A percentile compares a stretch with the other conserved stretches of the same genome.
These are phyloP conservation scores for Nothophoma quercina DNA, from an alignment of 2,329 filamentous ascomycete genomes.

Conservation along the genomic window DNA sequence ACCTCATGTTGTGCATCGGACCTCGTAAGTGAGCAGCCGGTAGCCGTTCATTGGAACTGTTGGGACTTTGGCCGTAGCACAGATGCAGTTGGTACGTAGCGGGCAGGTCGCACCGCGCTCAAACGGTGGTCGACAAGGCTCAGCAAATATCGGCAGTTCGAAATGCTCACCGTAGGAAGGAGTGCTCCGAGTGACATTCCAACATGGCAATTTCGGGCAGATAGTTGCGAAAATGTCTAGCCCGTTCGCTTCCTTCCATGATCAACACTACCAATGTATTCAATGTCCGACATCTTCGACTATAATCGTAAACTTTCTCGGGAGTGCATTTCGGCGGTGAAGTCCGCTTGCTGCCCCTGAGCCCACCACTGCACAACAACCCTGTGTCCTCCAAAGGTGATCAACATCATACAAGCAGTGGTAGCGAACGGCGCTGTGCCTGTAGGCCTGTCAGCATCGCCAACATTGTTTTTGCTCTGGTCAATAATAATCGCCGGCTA, in stretches of 20 bases:
- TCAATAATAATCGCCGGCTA: slow-evolving; percentile 2
- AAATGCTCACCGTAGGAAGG: neutral
- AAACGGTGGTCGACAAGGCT: slow-evolving; percentile 15
- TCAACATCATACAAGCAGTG: slow-evolving; percentile 11
- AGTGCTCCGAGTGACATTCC: slow-evolving; percentile 19
- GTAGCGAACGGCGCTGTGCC: slow-evolving; percentile 7
- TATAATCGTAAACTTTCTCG: slow-evolving; percentile 1
- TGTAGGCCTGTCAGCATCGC: neutral
- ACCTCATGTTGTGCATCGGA: slow-evolving; percentile 31
- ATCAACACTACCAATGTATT: slow-evolving; percentile 10
- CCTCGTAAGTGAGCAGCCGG: slow-evolving; percentile 25
- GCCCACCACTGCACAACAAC: neutral
- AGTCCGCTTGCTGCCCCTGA: neutral
- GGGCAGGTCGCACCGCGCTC: slow-evolving; percentile 16
- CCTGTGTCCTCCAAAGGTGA: slow-evolving; percentile 1
- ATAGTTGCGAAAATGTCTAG: slow-evolving; percentile 12
- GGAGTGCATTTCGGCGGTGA: slow-evolving; percentile 1
- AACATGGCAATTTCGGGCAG: slow-evolving; percentile 18
- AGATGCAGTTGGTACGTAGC: slow-evolving; percentile 23
- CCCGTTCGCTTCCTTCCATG: slow-evolving; percentile 4
- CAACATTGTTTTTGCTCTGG: neutral
- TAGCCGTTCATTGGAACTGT: slow-evolving; percentile 39
- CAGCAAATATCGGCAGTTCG: slow-evolving; percentile 22
- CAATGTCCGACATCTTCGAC: slow-evolving; percentile 5
- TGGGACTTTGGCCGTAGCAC: slow-evolving; percentile 37